Evolutionary conservation across 495 filamentous ascomycete genomes (phyloP).

Genomic region (Gamarada debralockiae): DNA sequence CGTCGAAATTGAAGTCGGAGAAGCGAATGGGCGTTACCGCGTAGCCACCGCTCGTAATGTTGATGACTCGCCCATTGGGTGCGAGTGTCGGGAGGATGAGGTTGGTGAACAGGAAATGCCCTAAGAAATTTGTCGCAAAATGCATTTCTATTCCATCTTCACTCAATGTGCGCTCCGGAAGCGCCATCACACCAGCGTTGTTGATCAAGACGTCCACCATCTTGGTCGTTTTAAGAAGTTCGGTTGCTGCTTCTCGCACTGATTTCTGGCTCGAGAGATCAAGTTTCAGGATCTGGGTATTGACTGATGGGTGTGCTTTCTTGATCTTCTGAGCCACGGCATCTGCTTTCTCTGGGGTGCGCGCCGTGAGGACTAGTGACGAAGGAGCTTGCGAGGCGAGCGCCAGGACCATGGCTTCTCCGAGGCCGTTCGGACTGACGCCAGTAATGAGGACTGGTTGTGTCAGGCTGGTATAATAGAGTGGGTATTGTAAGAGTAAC

Average conservation of each 20-base stretch:
- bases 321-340: conserved; percentile 34
- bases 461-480: too few relatives aligned
- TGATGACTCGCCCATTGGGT: conserved; percentile 37
- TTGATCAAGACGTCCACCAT: conserved; percentile 63
- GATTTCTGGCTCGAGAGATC: conserved; percentile 41
- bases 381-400: conserved; percentile 38
- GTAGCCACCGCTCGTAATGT: conserved; percentile 37
- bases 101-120: conserved; percentile 56
- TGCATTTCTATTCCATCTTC: conserved; percentile 47
- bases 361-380: conserved; percentile 37
- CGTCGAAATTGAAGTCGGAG: not conserved
- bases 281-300: conserved; percentile 36
- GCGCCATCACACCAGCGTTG: conserved; percentile 45
- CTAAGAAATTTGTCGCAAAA: conserved; percentile 54
- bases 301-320: conserved; percentile 30
- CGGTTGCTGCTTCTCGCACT: conserved; percentile 36
- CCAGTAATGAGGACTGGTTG: too few relatives aligned
- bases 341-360: conserved; percentile 34
- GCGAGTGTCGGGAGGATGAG: conserved; percentile 37
- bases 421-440: too few relatives aligned
- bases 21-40: not conserved
- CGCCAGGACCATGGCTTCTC: too few relatives aligned
- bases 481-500: too few relatives aligned
- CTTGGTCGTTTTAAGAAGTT: conserved; percentile 31
- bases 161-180: conserved; percentile 23